Conservation (phyloP, 176 grass and related monocot species). For the bread wheat (Triticum aestivum) region IWGSC_CS_RefSeq_v2.1 NC_057806.1:49358129-49358628, state of each 20-base stretch:
- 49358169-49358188: no score
- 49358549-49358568: not conserved
- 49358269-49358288: no score
- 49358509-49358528: not conserved
- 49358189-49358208: no score
- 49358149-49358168: no score
- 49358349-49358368: no score
- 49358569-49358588: not conserved
- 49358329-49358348: no score
- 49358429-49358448: not conserved
- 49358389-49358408: not conserved
- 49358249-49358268: no score
- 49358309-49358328: no score
- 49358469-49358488: not conserved
- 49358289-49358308: no score
- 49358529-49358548: not conserved
- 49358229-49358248: no score
- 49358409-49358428: not conserved
- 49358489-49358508: not conserved
- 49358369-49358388: not conserved
- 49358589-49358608: not conserved
- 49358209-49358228: no score
- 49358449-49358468: not conserved
- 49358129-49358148: no score
- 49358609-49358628: not conserved